Evolutionary conservation across 1,139 yeast species (phyloP), one percentile per base, ranked within the genome.

Genomic region (Schizosaccharomyces versatilis): DNA sequence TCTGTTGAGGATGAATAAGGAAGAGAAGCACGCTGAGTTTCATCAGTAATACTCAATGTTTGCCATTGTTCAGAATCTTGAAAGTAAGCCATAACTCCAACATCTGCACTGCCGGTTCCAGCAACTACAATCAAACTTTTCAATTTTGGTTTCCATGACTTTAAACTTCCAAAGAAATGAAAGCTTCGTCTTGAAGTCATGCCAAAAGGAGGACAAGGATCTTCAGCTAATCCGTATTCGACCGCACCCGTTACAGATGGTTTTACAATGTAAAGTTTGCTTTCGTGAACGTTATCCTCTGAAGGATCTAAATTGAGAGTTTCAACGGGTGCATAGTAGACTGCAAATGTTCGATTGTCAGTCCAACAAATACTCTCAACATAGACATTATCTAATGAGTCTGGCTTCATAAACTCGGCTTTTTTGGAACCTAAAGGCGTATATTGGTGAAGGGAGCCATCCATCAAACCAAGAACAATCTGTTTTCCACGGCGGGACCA

Each of bases 401-500:
- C 14, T n/a, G 49, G 49, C 19, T 15, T 5, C 19, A 36, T 15
- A 44, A 44, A 19, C 14, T 32, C 38, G 15, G n/a, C 10, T 19
- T 44, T 44, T 7, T 8, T 6, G 3, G 19, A 54, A 1, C 68
- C 69, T 14, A 59, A 61, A 5, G 58, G 51, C 0, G 60, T 54
- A 12, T 61, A 59, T 53, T 63, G 66, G 15, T 49, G 58, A 24
- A 67, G 57, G 1, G 61, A 47, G 1, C 67, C 65, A 49, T 63
- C 63, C 0, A 47, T 54, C 14, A 55, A 54, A 1, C 68, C 65
- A n/a, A 63, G 58, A 7, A 64, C 61, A 10, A 68, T 56, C 54
- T 66, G 66, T 51, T 66, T 65, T 9, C 69, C 71, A 53, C 60
- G 60, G 12, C 67, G 66, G 2, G 70, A 65, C 68, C 69, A 68